Percentiles rank a stretch among this genome's conserved stretches.
phyloP scores from a whole-genome alignment of 331 rosid species.

The Spiraea crenata region DNA sequence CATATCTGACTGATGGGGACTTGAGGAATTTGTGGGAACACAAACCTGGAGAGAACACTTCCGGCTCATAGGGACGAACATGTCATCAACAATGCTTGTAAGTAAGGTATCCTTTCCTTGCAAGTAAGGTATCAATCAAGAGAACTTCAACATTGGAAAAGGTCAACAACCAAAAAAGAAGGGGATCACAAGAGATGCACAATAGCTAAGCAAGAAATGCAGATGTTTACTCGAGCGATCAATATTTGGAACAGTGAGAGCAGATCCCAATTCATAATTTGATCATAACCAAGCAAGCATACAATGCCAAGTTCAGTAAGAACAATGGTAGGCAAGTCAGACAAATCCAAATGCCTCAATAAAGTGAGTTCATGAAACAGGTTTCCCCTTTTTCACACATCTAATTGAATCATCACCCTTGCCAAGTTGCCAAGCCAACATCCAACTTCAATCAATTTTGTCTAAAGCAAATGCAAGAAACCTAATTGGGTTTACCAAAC shows the following conservation, averaged over 20 bases:
- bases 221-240: too few species aligned
- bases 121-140: too few species aligned
- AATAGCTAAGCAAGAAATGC: too few species aligned
- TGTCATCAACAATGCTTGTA: background rate
- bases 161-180: background rate
- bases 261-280: background rate
- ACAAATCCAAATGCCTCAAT: conserved; percentile 39
- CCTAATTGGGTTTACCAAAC: conserved; percentile 7
- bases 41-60: too few species aligned
- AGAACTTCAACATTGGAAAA: background rate
- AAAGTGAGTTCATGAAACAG: conserved; percentile 35
- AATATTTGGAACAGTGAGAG: too few species aligned
- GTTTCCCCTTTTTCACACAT: conserved; percentile 42
- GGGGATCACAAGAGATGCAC: background rate
- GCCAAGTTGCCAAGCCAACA: conserved; percentile 32
- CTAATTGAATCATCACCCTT: conserved; percentile 75
- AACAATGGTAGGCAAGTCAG: conserved; percentile 18
- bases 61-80: background rate
- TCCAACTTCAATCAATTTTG: background rate
- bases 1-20: too few species aligned
- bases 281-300: background rate
- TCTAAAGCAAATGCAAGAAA: background rate
- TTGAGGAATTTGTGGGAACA: too few species aligned
- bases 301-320: background rate
- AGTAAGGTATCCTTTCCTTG: too few species aligned